Evolutionary conservation across 2,329 filamentous ascomycete genomes (phyloP).

Genomic region (Cladosporium sp.): DNA sequence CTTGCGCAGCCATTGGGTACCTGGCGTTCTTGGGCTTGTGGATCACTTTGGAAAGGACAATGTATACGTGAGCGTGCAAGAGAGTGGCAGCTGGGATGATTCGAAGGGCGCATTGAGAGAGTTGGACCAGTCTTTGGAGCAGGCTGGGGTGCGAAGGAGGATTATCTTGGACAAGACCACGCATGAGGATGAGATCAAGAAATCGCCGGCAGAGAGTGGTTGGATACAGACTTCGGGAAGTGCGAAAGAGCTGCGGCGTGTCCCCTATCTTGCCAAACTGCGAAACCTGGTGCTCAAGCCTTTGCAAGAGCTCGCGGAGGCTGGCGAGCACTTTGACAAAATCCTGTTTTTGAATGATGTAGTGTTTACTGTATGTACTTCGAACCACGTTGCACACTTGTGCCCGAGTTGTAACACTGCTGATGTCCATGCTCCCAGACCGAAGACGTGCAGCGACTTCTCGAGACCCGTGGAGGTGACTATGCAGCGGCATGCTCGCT

Average conservation of each 20-base stretch:
- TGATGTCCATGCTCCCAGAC: slow-evolving; percentile 39
- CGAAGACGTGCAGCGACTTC: slow-evolving; percentile 56
- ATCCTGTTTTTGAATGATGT: slow-evolving; percentile 66
- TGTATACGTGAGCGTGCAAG: slow-evolving; percentile 67
- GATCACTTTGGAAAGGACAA: slow-evolving; percentile 61
- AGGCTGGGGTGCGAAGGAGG: slow-evolving; percentile 53
- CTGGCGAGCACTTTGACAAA: slow-evolving; percentile 59
- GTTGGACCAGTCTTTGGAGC: slow-evolving; percentile 57
- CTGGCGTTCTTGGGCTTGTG: slow-evolving; percentile 59
- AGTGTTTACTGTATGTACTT: slow-evolving; percentile 55
- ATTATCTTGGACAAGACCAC: slow-evolving; percentile 61
- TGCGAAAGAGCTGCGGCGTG: slow-evolving; percentile 60
- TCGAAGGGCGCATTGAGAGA: slow-evolving; percentile 62
- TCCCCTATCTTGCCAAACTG: slow-evolving; percentile 66
- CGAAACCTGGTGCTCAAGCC: slow-evolving; percentile 66
- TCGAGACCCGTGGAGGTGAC: slow-evolving; percentile 58
- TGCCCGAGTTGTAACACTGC: background rate
- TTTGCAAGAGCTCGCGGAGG: slow-evolving; percentile 51
- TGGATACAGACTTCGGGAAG: slow-evolving; percentile 63
- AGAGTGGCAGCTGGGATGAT: slow-evolving; percentile 69
- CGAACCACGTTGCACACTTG: background rate
- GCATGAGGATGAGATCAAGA: slow-evolving; percentile 57
- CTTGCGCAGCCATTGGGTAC: slow-evolving; percentile 63
- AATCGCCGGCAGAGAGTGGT: slow-evolving; percentile 51
- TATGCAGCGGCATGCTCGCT: slow-evolving; percentile 65